Evolutionary conservation across 352 stramenopile genomes (phyloP), one percentile per base, ranked within the genome.

Genomic region (Phytophthora sojae): DNA sequence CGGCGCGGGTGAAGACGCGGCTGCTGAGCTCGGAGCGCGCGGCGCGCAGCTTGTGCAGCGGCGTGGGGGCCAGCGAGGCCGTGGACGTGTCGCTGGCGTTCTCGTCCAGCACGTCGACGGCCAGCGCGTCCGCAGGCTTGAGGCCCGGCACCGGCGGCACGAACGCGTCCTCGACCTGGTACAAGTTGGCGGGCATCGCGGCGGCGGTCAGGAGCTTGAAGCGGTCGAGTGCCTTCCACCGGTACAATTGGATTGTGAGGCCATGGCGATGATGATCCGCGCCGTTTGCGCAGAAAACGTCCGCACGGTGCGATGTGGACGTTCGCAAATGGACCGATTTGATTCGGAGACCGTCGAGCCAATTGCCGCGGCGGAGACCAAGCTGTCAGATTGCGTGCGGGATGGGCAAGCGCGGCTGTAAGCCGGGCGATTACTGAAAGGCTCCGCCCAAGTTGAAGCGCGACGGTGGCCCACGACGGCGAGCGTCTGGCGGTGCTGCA

Each of bases 1-100:
- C 81, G 4, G 57, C 12, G 61, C 79, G 82, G 44, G 73, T 29
- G 64, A 89, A 80, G 56, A 69, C 71, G 57, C 66, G 64, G 56
- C 50, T 64, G 53, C 71, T 81, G 51, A 87, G 72, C 29, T 70
- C 69, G 23, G 52, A 55, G 45, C 51, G 61, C 12, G 29, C 19
- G 11, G 58, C 26, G 45, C 23, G 42, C 52, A 47, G 39, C 60
- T 76, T 71, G 50, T 57, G 52, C 58, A 60, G 58, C 26, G 57
- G 57, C 30, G 61, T 73, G 29, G 26, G 32, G 1, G 44, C 59
- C 32, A 80, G 56, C 29, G 73, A 80, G 9, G 73, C 68, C 39
- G 73, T 80, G 51, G 67, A 76, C 57, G 68, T 64, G 44, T 77
- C 69, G 49, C 63, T 75, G 3, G 70, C 63, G 59, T 51, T 61